A percentile compares a stretch with the other conserved stretches of the same genome.
phyloP scores from a whole-genome alignment of 495 filamentous ascomycete genomes.

The Podospora pseudoanserina region DNA sequence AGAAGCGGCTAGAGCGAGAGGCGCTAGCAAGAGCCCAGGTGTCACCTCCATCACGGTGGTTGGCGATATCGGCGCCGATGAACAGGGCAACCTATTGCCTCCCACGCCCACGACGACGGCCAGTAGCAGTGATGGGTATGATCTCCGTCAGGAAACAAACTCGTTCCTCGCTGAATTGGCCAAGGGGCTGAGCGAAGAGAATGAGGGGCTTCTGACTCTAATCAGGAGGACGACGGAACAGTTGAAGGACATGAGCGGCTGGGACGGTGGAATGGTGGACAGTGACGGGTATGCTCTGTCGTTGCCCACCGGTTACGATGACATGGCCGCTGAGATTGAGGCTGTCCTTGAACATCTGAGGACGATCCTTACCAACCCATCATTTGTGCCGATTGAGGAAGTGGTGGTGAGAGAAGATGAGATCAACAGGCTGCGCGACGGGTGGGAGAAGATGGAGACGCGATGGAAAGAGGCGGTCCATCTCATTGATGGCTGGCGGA shows the following conservation, averaged over 20 bases:
- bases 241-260: slow-evolving; percentile 75
- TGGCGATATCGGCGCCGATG: slow-evolving; percentile 41
- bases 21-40: slow-evolving; percentile 45
- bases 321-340: slow-evolving; percentile 68
- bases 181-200: slow-evolving; percentile 87
- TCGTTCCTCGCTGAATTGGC: slow-evolving; percentile 87
- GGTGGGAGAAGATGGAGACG: slow-evolving; percentile 87
- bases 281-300: slow-evolving; percentile 29
- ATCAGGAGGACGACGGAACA: slow-evolving; percentile 66
- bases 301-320: slow-evolving; percentile 62
- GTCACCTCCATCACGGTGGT: slow-evolving; percentile 55
- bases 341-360: slow-evolving; percentile 72
- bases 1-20: slow-evolving; percentile 48
- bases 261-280: slow-evolving; percentile 36
- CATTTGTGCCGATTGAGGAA: slow-evolving; percentile 93
- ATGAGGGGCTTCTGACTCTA: slow-evolving; percentile 74
- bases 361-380: slow-evolving; percentile 84
- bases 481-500: slow-evolving; percentile 92
- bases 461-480: slow-evolving; percentile 85
- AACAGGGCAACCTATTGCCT: slow-evolving; percentile 39
- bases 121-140: slow-evolving; percentile 45
- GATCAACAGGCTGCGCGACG: slow-evolving; percentile 72
- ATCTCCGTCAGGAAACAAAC: slow-evolving; percentile 79
- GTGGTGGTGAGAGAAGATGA: slow-evolving; percentile 87
- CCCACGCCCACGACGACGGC: slow-evolving; percentile 50